A percentile compares a stretch with the other conserved stretches of the same genome.
phyloP scores from a whole-genome alignment of 805 yeast genomes.

The Debaryomyces maramus region DNA sequence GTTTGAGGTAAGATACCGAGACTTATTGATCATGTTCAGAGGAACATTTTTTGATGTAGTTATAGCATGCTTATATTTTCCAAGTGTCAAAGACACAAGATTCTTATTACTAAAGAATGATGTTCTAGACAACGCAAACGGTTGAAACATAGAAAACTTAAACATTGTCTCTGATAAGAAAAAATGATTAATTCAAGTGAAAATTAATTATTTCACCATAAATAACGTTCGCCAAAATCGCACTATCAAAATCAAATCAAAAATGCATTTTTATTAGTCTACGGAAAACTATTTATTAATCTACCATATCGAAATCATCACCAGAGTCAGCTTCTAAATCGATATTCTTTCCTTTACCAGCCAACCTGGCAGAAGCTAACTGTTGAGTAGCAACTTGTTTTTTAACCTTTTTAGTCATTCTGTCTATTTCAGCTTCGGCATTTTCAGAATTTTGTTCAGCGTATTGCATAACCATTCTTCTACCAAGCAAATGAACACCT shows the following conservation, averaged over 20 bases:
- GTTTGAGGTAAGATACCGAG: conserved; percentile 9
- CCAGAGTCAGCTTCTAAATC: conserved; percentile 58
- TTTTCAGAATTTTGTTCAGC: conserved; percentile 81
- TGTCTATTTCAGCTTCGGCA: conserved; percentile 87
- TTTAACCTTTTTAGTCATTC: conserved; percentile 83
- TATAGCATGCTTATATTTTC: background rate
- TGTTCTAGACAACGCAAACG: background rate
- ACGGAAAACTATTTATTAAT: no score
- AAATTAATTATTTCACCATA: no score
- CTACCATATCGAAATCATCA: conserved; percentile 15
- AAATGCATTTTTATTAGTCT: no score
- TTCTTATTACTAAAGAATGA: conserved; percentile 17
- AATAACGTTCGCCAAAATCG: no score
- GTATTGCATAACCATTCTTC: conserved; percentile 89
- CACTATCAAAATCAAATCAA: no score
- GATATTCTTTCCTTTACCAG: conserved; percentile 71
- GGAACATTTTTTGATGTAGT: background rate
- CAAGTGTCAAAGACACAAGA: conserved; percentile 11
- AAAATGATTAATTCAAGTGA: background rate
- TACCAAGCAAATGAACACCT: conserved; percentile 95
- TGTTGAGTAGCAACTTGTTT: conserved; percentile 79
- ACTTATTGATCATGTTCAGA: conserved; percentile 2
- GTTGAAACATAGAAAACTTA: background rate
- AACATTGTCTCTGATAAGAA: background rate
- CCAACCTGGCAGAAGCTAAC: conserved; percentile 63